Percentiles rank a stretch among this genome's conserved stretches.
phyloP scores from a whole-genome alignment of 2,329 filamentous ascomycete genomes.

The Aspergillus costaricaensis region DNA sequence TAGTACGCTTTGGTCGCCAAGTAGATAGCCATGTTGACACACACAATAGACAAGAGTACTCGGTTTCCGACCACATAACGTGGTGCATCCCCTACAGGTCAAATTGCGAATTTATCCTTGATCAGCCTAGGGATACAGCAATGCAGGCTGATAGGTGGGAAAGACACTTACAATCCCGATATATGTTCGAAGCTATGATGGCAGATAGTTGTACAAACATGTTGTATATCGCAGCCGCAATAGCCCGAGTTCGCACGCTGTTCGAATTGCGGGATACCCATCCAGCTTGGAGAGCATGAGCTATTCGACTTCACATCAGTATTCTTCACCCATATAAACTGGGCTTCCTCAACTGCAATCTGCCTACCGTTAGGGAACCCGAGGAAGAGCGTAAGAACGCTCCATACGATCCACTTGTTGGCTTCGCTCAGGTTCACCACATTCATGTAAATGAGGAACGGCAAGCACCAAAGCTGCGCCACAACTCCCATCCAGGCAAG shows the following conservation, averaged over 20 bases:
- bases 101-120: conserved; percentile 32
- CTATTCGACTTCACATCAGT: conserved; percentile 25
- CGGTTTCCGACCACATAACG: conserved; percentile 58
- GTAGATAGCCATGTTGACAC: conserved; percentile 45
- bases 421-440: conserved; percentile 47
- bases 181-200: conserved; percentile 41
- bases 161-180: conserved; percentile 29
- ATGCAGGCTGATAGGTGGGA: background rate
- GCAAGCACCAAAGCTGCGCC: conserved; percentile 56
- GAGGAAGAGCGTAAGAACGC: conserved; percentile 54
- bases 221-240: conserved; percentile 42
- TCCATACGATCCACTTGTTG: conserved; percentile 55
- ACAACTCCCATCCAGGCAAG: conserved; percentile 54
- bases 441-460: conserved; percentile 55
- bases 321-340: background rate
- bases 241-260: conserved; percentile 40
- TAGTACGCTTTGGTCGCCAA: conserved; percentile 41
- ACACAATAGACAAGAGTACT: conserved; percentile 51
- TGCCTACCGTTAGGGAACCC: conserved; percentile 51
- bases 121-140: background rate
- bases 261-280: conserved; percentile 45
- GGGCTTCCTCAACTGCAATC: background rate
- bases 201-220: conserved; percentile 41
- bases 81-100: conserved; percentile 51
- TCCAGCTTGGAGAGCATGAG: conserved; percentile 55